A percentile compares a stretch with the other conserved stretches of the same genome.
These are phyloP conservation scores for Pseudevernia furfuracea DNA, from an alignment of 495 filamentous ascomycete species.

Conservation along the genomic window DNA sequence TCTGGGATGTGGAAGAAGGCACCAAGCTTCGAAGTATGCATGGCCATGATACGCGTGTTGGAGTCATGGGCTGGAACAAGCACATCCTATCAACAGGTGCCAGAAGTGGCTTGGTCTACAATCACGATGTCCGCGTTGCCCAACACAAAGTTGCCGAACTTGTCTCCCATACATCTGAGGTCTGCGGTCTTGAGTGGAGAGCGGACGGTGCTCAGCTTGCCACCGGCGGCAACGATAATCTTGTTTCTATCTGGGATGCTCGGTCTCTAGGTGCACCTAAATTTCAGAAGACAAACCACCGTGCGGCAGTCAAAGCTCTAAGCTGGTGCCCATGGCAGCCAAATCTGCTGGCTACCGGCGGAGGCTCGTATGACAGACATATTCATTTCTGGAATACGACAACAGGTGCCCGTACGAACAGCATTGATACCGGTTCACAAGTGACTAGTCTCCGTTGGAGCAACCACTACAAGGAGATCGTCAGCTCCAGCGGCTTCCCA, in stretches of 20 bases:
- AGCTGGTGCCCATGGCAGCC: conserved; percentile 99
- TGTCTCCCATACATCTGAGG: conserved; percentile 90
- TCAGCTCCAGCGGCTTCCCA: conserved; percentile 94
- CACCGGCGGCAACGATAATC: conserved; percentile 95
- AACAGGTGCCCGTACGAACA: conserved; percentile 93
- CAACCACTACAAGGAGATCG: conserved; percentile 94
- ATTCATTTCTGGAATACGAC: conserved; percentile 99
- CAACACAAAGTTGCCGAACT: conserved; percentile 98
- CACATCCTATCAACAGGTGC: conserved; percentile 92
- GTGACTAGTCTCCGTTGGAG: conserved; percentile 94
- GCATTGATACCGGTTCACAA: conserved; percentile 95
- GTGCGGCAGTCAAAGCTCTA: conserved; percentile 93
- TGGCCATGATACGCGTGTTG: conserved; percentile 91
- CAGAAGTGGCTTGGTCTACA: conserved; percentile 91
- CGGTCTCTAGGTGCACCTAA: conserved; percentile 87
- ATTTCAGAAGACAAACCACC: conserved; percentile 99
- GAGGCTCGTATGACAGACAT: conserved; percentile 90
- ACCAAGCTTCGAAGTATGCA: conserved; percentile 96
- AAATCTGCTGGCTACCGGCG: conserved; percentile 92
- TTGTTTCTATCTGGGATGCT: conserved; percentile 98
- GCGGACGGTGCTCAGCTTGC: conserved; percentile 93
- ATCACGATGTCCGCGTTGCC: conserved; percentile 96
- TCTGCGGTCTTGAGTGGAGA: conserved; percentile 96
- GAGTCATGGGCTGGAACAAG: conserved; percentile 98
- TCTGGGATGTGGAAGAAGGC: conserved; percentile 96